Evolutionary conservation across 2,329 filamentous ascomycete species (phyloP).

Genomic region (Alternaria rosae): DNA sequence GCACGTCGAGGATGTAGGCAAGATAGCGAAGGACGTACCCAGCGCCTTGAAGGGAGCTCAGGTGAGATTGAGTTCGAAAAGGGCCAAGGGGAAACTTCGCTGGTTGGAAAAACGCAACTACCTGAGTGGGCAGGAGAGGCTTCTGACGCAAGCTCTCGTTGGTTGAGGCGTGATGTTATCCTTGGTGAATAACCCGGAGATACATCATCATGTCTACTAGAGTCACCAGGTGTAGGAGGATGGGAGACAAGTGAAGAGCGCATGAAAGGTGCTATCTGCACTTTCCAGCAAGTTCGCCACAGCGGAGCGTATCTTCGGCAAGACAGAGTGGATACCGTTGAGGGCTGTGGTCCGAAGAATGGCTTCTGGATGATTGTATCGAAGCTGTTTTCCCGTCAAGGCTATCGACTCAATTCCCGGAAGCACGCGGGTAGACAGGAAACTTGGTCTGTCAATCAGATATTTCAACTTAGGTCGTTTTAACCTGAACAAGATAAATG

Average conservation of each 20-base stretch:
- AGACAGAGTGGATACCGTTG: background rate
- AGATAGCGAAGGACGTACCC: conserved; percentile 5
- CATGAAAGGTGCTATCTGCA: background rate
- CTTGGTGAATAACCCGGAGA: background rate
- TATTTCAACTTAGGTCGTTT: too few species aligned
- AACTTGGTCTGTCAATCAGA: background rate
- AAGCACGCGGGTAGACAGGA: background rate
- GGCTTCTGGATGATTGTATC: background rate
- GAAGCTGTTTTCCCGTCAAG: background rate
- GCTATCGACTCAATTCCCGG: background rate
- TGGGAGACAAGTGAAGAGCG: background rate
- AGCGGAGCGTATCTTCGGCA: background rate
- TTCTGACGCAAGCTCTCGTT: background rate
- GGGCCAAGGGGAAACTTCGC: conserved; percentile 3
- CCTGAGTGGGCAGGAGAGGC: background rate
- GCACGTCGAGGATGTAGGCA: background rate
- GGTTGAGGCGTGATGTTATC: background rate
- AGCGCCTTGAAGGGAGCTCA: background rate
- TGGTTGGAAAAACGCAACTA: conserved; percentile 9
- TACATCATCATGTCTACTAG: background rate
- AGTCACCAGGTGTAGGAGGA: background rate
- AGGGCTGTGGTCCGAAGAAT: background rate
- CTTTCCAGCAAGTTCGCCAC: background rate
- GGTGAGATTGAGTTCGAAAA: background rate
- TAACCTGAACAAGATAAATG: background rate